Evolutionary conservation across 495 filamentous ascomycete species (phyloP), one percentile per base, ranked within the genome.

Genomic region (Viridothelium virens): DNA sequence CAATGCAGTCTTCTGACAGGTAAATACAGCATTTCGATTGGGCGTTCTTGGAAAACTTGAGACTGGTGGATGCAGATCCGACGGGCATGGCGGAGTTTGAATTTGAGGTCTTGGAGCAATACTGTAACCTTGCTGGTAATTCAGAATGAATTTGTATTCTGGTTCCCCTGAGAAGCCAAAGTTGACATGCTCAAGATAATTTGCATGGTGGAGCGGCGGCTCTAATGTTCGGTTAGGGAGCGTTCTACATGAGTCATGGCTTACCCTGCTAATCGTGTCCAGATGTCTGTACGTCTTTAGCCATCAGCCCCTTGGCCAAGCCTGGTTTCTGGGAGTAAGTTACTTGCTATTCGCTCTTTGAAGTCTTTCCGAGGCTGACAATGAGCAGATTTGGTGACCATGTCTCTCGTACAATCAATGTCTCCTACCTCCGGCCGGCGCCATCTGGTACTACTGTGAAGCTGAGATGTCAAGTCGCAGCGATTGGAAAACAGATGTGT

Each of bases 221-320:
- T 36, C 33, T 59, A 31, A 59, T 59, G 53, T 59, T 59, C 36
- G 53, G 53, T 59, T 59, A 33, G 53, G 33, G 6, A 34, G 7
- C 53, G 18, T 59, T 11, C 31, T 36, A 7, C 7, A 7, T 14
- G 11, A 53, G 5, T 53, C 12, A 53, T 5, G 11, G 48, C 48
- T n/a, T 5, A 16, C 18, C 48, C 18, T 53, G 48, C 48, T 53
- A 53, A 53, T 44, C 18, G 10, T 36, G 31, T 34, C 6, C 5
- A 59, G 53, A 59, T 59, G 53, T 59, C 53, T 59, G 53, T 36
- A 59, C 53, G 36, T 59, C 53, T 9, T 59, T 59, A 31, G 53
- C 53, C 31, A 36, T 59, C 33, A 59, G 53, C 31, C 53, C 53
- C 6, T 18, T 59, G 9, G 33, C 53, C 5, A 59, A 59, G 18